Conservation (phyloP, 2,329 filamentous ascomycete species). For the Claviceps quebecensis region DNA sequence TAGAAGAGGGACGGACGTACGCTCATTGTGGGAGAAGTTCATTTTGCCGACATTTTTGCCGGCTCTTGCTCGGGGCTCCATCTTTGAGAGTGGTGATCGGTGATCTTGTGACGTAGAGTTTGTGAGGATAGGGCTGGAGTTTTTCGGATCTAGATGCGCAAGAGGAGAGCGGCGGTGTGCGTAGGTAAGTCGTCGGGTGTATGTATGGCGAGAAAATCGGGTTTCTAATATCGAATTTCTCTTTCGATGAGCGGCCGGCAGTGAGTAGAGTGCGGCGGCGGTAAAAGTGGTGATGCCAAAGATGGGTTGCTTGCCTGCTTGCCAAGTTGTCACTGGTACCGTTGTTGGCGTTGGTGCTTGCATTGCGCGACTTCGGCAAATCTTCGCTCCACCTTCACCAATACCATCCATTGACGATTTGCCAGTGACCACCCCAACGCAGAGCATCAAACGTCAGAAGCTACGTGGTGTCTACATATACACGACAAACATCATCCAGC, state of each 20-base stretch:
- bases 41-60: slow-evolving; percentile 72
- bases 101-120: neutral
- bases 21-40: slow-evolving; percentile 61
- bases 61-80: slow-evolving; percentile 64
- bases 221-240: no score
- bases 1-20: slow-evolving; percentile 29
- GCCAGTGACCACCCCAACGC: neutral
- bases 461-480: neutral
- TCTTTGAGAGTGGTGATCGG: slow-evolving; percentile 16
- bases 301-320: neutral
- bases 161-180: neutral
- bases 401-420: neutral
- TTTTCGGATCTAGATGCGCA: neutral
- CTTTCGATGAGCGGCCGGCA: no score
- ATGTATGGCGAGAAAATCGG: no score
- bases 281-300: neutral
- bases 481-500: neutral
- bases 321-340: neutral
- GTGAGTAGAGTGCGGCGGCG: neutral
- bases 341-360: neutral
- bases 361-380: slow-evolving; percentile 14
- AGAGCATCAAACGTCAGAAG: neutral
- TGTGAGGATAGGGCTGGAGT: slow-evolving; percentile 15
- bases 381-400: slow-evolving; percentile 20
- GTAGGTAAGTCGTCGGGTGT: no score